Conservation (phyloP, 2,329 filamentous ascomycete species). For the Botrytis medusae region DNA sequence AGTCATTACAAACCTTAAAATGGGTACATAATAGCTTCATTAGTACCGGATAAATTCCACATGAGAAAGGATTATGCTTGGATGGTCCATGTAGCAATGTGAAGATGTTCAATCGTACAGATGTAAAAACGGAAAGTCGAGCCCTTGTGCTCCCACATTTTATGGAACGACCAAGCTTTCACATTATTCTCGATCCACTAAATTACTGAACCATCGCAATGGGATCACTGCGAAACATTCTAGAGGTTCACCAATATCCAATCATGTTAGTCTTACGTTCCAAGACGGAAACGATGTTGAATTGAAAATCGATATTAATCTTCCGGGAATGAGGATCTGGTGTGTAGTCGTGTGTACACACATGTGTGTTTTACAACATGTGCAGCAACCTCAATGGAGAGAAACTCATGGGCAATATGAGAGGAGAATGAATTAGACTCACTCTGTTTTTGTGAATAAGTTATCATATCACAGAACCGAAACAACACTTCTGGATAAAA, state of each 20-base stretch:
- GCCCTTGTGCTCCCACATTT: constrained; percentile 8
- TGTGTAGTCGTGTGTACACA: neutral
- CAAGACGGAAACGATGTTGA: constrained; percentile 3
- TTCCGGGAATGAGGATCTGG: constrained; percentile 6
- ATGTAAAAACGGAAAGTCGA: neutral
- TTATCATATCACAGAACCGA: neutral
- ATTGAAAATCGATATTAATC: constrained; percentile 4
- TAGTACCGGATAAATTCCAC: neutral
- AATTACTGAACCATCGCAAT: constrained; percentile 6
- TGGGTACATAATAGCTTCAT: neutral
- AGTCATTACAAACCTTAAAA: neutral
- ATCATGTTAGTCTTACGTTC: constrained; percentile 10
- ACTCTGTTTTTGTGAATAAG: neutral
- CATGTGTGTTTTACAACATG: neutral
- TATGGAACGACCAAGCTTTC: neutral
- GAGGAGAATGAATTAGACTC: neutral
- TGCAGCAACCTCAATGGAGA: neutral
- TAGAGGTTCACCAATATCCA: constrained; percentile 13
- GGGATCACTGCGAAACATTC: constrained; percentile 17
- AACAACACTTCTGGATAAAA: neutral
- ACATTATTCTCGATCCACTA: constrained; percentile 7
- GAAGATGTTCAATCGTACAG: neutral
- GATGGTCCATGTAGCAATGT: neutral
- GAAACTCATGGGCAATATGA: neutral
- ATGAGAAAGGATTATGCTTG: constrained; percentile 5